Base-by-base conservation (phyloP, 495 filamentous ascomycete genomes). In the Aspergillus ellipticus region DNA sequence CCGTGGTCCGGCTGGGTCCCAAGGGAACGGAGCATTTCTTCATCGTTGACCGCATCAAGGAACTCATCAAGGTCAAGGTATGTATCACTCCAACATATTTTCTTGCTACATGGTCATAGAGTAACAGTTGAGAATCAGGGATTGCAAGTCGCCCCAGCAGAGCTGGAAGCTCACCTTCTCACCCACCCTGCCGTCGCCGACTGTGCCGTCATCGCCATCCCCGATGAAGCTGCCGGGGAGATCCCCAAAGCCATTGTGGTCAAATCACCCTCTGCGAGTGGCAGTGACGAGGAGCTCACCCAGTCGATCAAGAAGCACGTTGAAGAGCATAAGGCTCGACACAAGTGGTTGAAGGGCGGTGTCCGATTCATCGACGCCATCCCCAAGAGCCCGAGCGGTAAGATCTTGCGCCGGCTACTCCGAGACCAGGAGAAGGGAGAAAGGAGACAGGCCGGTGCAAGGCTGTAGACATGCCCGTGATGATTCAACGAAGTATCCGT, bases 21-120 rank as follows among this genome's bases (percentile, higher is more conserved):
- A 70, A 74, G 6, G 87, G 86, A 8, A 71, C 85, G 48, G 89
- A 96, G 67, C 92, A 96, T 64, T 59, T 95, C 31, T 85, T 86
- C 59, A 88, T 96, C 41, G 88, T 92, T 3, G 92, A 96, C 65
- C 83, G 92, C 2, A 86, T 96, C 63, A 96, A 96, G 77, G 92
- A 96, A 70, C 74, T 96, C 51, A 95, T 96, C 74, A 96, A 96
- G 71, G 87, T 91, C 62, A 96, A 95, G 83, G 89, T 90, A 69
- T 39, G 79, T 62, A 28, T 47, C 49, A 26, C 50, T 29, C 1
- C n/a, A 21, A 8, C 31, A n/a, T 0, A 35, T n/a, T 41, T 26
- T 2, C 6, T 13, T 26, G 4, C 16, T 45, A 1, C 35, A 50
- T 13, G 42, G 31, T 15, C 13, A 4, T 39, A 37, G 21, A 49